Base-by-base conservation (phyloP, 2,329 filamentous ascomycete species). In the Cytospora chrysosperma region DNA sequence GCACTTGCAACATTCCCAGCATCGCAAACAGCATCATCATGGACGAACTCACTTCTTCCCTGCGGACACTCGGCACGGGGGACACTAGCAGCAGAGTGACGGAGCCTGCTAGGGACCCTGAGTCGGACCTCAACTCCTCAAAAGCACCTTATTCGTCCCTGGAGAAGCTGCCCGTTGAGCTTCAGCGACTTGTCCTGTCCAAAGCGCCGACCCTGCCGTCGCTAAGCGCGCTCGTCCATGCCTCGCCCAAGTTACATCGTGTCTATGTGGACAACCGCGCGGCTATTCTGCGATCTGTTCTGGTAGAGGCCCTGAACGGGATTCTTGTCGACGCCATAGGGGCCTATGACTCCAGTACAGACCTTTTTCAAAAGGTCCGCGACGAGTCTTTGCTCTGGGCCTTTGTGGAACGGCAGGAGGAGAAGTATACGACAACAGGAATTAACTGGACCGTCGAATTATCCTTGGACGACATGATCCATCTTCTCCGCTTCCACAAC, bases 401-500 rank as follows among this genome's bases (percentile, higher is more conserved):
- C n/a, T 61, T 61, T 19, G 21, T 61, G 21, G 13, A 54, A 15
- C 17, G 54, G 19, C 19, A 55, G 5, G 19, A 61, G 43, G 34
- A 26, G 12, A 49, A 28, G 19, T 49, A 57, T 7, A 7, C 26
- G 1, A 24, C 19, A 17, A 27, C 27, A 10, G 26, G 12, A 34
- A 43, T 1, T 49, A 50, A 47, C 26, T 61, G 32, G 34, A 32
- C 37, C 24, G 59, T 19, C 4, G 24, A 47, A 17, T 10, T 61
- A 10, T 49, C 59, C 27, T 21, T 56, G 27, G 62, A 68, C 10
- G 61, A 67, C 4, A 15, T 60, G 7, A 26, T 65, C 8, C 10
- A 56, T 15, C n/a, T 68, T 13, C 27, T 55, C 26, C 65, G 55
- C 27, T 67, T 67, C 59, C 63, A 68, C 26, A 27, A 19, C 26